Percentiles rank a stretch among this genome's conserved stretches.
These are phyloP conservation scores for Atkinsonella hypoxylon DNA, from an alignment of 2,329 filamentous ascomycete genomes.

Conservation along the genomic window DNA sequence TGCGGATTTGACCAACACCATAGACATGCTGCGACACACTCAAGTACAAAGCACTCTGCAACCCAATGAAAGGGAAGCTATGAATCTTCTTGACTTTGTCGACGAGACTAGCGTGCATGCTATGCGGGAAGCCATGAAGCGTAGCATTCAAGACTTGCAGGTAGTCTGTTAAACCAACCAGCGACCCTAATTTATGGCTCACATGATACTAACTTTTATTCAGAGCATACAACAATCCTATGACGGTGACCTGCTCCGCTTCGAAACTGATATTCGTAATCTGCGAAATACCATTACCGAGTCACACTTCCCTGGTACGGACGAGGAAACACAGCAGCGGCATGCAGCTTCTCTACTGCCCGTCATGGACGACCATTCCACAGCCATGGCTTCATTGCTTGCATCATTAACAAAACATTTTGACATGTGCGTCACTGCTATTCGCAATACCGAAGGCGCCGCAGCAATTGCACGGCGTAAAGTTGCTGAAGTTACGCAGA, in stretches of 20 bases:
- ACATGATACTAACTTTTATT: not conserved
- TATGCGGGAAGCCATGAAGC: constrained; percentile 54
- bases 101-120: constrained; percentile 58
- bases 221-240: constrained; percentile 58
- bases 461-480: constrained; percentile 56
- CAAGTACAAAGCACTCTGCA: constrained; percentile 53
- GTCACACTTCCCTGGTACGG: constrained; percentile 20
- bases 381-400: constrained; percentile 70
- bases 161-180: constrained; percentile 23
- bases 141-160: constrained; percentile 59
- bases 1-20: constrained; percentile 50
- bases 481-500: constrained; percentile 50
- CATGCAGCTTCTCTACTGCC: constrained; percentile 41
- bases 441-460: constrained; percentile 79
- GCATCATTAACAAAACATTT: constrained; percentile 78
- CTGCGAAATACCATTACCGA: constrained; percentile 47
- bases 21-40: constrained; percentile 51
- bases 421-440: constrained; percentile 82
- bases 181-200: no score
- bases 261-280: constrained; percentile 60
- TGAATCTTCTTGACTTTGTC: constrained; percentile 63
- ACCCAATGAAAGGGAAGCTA: constrained; percentile 43
- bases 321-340: constrained; percentile 22
- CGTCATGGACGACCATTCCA: constrained; percentile 59
- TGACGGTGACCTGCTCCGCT: constrained; percentile 60